Evolutionary conservation across 768 basidiomycete species (phyloP), one percentile per base, ranked within the genome.

Genomic region (Calvatia gigantea): DNA sequence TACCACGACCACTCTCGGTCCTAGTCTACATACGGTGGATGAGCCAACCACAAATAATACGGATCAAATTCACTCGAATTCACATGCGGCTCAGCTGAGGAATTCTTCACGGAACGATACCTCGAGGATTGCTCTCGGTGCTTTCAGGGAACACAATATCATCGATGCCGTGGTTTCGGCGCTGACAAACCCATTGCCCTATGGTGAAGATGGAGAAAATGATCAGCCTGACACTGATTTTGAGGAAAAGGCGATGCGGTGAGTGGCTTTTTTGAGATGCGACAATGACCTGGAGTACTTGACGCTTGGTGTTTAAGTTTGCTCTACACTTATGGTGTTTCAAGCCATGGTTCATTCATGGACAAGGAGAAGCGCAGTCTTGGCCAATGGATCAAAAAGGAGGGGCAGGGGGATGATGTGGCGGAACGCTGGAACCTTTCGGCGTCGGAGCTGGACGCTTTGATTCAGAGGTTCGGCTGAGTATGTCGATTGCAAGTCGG

Each of bases 191-290:
- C 87, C 88, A 6, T 60, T 85, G 19, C 86, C 88, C 8, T 75
- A 81, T 52, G 89, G 88, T 0, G 75, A 73, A 4, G 85, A 90
- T 62, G 89, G 87, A 15, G 87, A 89, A 57, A 70, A 71, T 39
- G 72, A 72, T n/a, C 81, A 70, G 3, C 64, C 71, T 7, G 89
- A 89, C 65, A 63, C 64, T 2, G 84, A 87, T 52, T 84, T 85
- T 35, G 82, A 85, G 67, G 88, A 88, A 66, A 87, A 85, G 60
- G 66, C 80, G 1, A 60, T 84, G 17, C 75, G 79, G 83, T 83
- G 48, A 48, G 77, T 67, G 6, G 39, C 57, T 19, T 27, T 33
- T 17, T n/a, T 4, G 14, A 17, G 25, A 3, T 12, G 21, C 25
- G n/a, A n/a, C n/a, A n/a, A n/a, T n/a, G n/a, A n/a, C n/a, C n/a